Conservation (phyloP, 768 basidiomycete species). For the Suillus sp. region DNA sequence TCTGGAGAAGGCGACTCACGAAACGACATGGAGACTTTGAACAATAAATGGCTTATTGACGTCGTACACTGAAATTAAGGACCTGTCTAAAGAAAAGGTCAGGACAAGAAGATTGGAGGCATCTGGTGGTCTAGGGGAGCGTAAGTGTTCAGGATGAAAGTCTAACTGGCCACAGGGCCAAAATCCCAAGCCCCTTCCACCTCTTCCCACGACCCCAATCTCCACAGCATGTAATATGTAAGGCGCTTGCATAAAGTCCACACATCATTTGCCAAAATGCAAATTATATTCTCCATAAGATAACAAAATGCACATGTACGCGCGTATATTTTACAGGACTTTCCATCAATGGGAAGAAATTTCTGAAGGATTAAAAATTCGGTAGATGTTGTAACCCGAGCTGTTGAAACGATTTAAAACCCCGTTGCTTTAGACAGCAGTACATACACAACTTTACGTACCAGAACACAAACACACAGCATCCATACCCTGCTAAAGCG, state of each 20-base stretch:
- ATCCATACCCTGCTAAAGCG: constrained; percentile 73
- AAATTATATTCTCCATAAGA: constrained; percentile 5
- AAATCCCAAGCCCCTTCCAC: constrained; percentile 7
- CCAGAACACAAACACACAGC: constrained; percentile 86
- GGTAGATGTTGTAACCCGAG: constrained; percentile 78
- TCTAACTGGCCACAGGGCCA: constrained; percentile 2
- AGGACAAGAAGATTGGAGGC: constrained; percentile 21
- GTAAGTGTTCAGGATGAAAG: constrained; percentile 15
- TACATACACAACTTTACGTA: constrained; percentile 41
- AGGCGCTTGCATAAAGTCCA: neutral
- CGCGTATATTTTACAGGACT: neutral
- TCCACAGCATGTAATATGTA: constrained; percentile 2
- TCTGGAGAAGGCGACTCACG: constrained; percentile 15
- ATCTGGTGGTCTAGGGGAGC: constrained; percentile 37
- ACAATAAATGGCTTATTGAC: constrained; percentile 18
- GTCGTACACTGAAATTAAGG: constrained; percentile 14
- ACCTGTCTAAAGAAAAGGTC: constrained; percentile 22
- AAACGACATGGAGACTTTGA: constrained; percentile 14
- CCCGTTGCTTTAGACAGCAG: constrained; percentile 8
- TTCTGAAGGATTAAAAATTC: constrained; percentile 45
- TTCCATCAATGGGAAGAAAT: neutral
- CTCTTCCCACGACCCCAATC: neutral
- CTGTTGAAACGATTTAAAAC: constrained; percentile 38
- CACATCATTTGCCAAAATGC: neutral
- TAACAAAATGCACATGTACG: constrained; percentile 3